Base-by-base conservation (phyloP, 164 flowering plant species). In the Houttuynia cordata region DNA sequence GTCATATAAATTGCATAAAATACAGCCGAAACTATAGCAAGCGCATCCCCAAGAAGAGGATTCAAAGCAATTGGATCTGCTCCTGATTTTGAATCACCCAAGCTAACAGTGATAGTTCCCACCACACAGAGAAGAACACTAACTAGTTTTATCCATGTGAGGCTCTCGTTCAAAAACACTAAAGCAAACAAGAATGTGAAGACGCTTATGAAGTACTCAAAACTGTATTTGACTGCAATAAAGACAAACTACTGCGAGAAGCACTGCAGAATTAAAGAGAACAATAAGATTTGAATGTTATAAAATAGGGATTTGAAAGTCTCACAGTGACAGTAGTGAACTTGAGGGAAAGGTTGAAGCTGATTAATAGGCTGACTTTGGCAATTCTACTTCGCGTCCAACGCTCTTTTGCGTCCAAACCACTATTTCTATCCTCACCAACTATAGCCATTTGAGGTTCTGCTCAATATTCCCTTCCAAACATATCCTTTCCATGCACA, bases 261-360 rank as follows among this genome's bases (percentile, higher is more conserved):
- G 49, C 17, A 12, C 49, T 45, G 17, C 3, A 10, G 8, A 45
- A 45, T 12, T 17, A 10, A 17, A n/a, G n/a, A n/a, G n/a, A 45
- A 45, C 17, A 45, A 45, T 1, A 45, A 45, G 49, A 17, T n/a
- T 45, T 45, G 12, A 4, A 45, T 2, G 4, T 8, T 8, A 45
- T 45, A 45, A 17, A 10, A 45, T 45, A 2, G 4, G 17, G 49
- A 17, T 45, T 45, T 19, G 17, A 62, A 57, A 24, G 17, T 50
- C 86, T 79, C 78, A 94, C 99, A 30, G 99, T 94, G 45, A 94
- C 97, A n/a, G 95, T 81, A 20, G 99, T 94, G 62, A 90, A 94
- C 79, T 90, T 91, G 67, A 94, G 78, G 7, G 97, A 94, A 50
- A 90, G 79, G 66, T 94, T 94, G 66, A 94, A 94, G 58, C 87